A percentile compares a stretch with the other conserved stretches of the same genome.
phyloP scores from a whole-genome alignment of 1,139 yeast genomes.

The Magnusiomyces suaveolens region DNA sequence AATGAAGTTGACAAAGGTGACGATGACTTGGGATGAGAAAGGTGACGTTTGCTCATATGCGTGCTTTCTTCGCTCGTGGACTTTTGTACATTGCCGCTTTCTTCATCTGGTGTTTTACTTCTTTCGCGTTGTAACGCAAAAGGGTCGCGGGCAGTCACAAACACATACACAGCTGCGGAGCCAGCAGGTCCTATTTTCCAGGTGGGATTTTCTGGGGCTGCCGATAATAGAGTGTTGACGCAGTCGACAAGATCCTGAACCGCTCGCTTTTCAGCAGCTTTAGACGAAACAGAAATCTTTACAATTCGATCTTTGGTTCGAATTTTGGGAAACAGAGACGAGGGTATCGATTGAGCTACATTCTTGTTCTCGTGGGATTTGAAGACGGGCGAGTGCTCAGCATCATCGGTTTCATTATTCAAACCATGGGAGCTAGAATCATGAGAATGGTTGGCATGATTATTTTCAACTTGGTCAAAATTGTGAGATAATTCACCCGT shows the following conservation, averaged over 20 bases:
- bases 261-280: conserved; percentile 5
- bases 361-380: too few relatives aligned
- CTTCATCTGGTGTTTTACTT: too few relatives aligned
- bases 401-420: too few relatives aligned
- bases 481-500: conserved; percentile 28
- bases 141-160: neutral
- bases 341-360: too few relatives aligned
- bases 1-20: neutral
- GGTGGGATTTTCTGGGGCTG: conserved; percentile 4
- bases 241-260: conserved; percentile 2
- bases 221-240: conserved; percentile 3
- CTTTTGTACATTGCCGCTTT: too few relatives aligned
- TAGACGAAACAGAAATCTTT: neutral
- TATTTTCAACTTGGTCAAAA: conserved; percentile 26
- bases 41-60: too few relatives aligned
- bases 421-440: too few relatives aligned
- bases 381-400: too few relatives aligned
- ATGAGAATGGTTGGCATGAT: conserved; percentile 38
- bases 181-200: conserved; percentile 4
- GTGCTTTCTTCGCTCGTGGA: too few relatives aligned
- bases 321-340: neutral
- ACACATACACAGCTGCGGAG: conserved; percentile 2
- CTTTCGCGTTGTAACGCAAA: neutral
- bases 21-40: too few relatives aligned
- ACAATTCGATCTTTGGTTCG: neutral